Conservation (phyloP, 2,329 filamentous ascomycete genomes). For the Thelonectria olida region DNA sequence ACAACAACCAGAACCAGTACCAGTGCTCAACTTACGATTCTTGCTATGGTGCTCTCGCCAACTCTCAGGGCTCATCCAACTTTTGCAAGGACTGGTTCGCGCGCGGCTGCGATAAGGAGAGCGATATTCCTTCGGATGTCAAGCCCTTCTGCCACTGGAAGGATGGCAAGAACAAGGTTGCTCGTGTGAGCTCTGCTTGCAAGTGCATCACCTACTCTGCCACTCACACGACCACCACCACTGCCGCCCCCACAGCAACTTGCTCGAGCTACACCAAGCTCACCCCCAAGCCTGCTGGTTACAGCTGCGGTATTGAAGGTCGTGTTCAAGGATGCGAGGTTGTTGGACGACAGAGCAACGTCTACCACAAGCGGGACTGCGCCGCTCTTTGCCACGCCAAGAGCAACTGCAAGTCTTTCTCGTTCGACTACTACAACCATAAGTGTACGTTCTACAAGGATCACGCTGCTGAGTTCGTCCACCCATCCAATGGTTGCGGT, state of each 20-base stretch:
- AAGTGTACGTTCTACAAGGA: background rate
- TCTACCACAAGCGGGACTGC: background rate
- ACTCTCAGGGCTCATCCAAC: background rate
- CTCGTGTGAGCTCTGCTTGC: conserved; percentile 45
- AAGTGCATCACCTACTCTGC: conserved; percentile 50
- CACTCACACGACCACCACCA: conserved; percentile 36
- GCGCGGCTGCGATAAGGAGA: conserved; percentile 37
- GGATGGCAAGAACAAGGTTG: conserved; percentile 1
- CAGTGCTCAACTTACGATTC: background rate
- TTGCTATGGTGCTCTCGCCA: background rate
- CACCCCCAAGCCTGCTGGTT: background rate
- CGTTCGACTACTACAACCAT: background rate
- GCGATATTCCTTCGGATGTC: conserved; percentile 36
- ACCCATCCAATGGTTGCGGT: background rate
- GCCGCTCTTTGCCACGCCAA: background rate
- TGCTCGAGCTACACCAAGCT: background rate
- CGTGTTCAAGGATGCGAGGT: background rate
- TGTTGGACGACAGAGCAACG: background rate
- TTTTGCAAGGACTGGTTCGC: conserved; percentile 1
- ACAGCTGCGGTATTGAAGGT: background rate
- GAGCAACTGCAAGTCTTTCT: background rate
- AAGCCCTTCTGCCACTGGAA: conserved; percentile 38
- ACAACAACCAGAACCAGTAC: conserved; percentile 41
- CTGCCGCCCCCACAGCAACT: conserved; percentile 13
- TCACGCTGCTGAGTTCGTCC: background rate